Percentiles rank a stretch among this genome's conserved stretches.
Evolutionary conservation across 2,329 filamentous ascomycete genomes (phyloP).

Genomic region (Alternaria arbusti): DNA sequence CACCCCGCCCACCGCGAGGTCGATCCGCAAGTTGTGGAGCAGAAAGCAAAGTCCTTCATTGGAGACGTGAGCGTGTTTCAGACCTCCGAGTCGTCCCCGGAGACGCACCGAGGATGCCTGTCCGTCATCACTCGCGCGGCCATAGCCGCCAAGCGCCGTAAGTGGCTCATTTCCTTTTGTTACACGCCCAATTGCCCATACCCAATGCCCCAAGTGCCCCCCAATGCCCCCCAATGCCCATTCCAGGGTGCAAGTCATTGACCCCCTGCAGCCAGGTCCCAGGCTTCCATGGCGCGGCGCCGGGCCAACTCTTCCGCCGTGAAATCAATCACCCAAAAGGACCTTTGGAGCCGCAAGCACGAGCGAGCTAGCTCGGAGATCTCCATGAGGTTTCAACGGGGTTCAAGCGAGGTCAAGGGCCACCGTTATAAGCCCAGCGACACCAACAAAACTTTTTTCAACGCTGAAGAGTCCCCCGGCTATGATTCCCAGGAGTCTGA

Average conservation of each 20-base stretch:
- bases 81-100: conserved; percentile 72
- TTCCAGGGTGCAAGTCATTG: conserved; percentile 19
- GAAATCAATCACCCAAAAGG: conserved; percentile 48
- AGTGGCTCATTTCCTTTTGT: conserved; percentile 45
- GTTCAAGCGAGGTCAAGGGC: conserved; percentile 37
- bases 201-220: neutral
- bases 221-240: neutral
- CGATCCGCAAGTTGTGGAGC: conserved; percentile 71
- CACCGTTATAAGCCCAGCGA: conserved; percentile 47
- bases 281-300: conserved; percentile 48
- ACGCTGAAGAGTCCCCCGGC: conserved; percentile 73
- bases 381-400: conserved; percentile 45
- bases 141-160: conserved; percentile 72
- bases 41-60: conserved; percentile 66
- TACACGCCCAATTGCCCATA: neutral
- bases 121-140: conserved; percentile 76
- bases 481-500: conserved; percentile 72
- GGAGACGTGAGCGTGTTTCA: conserved; percentile 73
- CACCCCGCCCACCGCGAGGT: conserved; percentile 73
- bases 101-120: conserved; percentile 77
- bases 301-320: conserved; percentile 55
- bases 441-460: conserved; percentile 65
- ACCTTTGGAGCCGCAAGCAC: conserved; percentile 49
- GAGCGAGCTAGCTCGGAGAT: conserved; percentile 57
- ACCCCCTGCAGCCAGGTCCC: conserved; percentile 36